Base-by-base conservation (phyloP, 768 basidiomycete genomes). In the Tricholoma flavovirens region DNA sequence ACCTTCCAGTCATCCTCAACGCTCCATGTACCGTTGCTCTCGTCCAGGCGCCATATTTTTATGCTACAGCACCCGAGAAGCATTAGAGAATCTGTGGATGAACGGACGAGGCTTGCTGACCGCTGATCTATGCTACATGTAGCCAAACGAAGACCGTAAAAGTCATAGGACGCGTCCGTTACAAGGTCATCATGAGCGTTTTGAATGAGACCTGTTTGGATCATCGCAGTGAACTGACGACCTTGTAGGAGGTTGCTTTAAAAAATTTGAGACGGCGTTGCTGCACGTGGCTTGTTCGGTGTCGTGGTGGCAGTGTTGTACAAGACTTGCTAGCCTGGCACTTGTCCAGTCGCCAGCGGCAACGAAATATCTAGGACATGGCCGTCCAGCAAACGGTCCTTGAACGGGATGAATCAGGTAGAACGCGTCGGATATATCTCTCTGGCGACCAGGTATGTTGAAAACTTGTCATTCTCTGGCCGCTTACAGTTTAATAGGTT, bases 1-100 rank as follows among this genome's bases (percentile, higher is more conserved):
- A 88, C 93, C 78, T 93, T 95, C 94, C 94, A 97, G 64, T 95
- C 93, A 55, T 90, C 87, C 64, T 92, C 87, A 1, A 84, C 78
- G 33, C 71, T 80, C 93, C 93, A 94, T 4, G 76, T 78, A 5
- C 88, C 88, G 35, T 78, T 84, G 2, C 63, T 68, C 62, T 92
- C 88, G 58, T 93, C 87, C 29, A 91, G 64, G 35, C 80, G 77
- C 90, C 93, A 96, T 11, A 94, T 71, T 72, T 94, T 95, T 64
- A 97, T 91, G 60, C 90, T 89, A 63, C 38, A 56, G 38, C 60
- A 40, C 54, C 40, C 62, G 51, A 58, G 22, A 45, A 22, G 9
- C 1, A 7, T 49, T 17, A 49, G 26, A 62, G 45, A 24, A 49
- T 12, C 35, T n/a, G 12, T 7, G 12, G 57, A 58, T 48, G 46